A percentile compares a stretch with the other conserved stretches of the same genome.
Conservation (phyloP, 1,139 yeast genomes). For the Diutina scorzettiae region DNA sequence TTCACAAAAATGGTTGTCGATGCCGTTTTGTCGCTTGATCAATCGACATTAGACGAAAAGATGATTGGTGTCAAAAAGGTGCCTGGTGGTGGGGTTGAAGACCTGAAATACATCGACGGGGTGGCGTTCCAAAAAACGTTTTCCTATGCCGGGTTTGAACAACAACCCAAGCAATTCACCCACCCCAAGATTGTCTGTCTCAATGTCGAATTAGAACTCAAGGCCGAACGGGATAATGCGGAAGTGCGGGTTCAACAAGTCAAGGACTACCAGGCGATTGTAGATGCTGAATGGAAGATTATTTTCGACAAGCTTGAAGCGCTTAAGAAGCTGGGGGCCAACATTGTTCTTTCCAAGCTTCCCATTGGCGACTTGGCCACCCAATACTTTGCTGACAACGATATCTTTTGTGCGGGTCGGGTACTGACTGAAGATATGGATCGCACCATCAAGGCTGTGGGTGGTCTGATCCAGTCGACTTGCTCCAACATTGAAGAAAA, state of each 20-base stretch:
- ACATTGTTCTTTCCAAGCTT: slow-evolving; percentile 82
- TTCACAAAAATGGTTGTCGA: slow-evolving; percentile 96
- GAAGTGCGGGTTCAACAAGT: slow-evolving; percentile 95
- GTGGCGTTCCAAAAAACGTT: slow-evolving; percentile 97
- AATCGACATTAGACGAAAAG: slow-evolving; percentile 68
- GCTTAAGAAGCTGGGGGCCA: slow-evolving; percentile 76
- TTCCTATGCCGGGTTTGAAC: slow-evolving; percentile 60
- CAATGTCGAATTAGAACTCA: slow-evolving; percentile 89
- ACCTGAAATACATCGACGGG: slow-evolving; percentile 78
- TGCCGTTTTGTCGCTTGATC: slow-evolving; percentile 77
- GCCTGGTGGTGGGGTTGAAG: slow-evolving; percentile 96
- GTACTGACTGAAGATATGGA: slow-evolving; percentile 83
- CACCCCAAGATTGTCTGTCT: slow-evolving; percentile 76
- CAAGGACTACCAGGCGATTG: slow-evolving; percentile 87
- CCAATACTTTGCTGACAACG: slow-evolving; percentile 92
- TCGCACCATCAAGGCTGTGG: slow-evolving; percentile 88
- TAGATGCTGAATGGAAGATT: slow-evolving; percentile 97
- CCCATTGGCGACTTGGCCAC: slow-evolving; percentile 99
- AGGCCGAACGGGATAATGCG: slow-evolving; percentile 99
- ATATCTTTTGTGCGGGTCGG: slow-evolving; percentile 96
- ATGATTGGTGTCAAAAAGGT: slow-evolving; percentile 91
- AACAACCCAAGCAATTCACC: slow-evolving; percentile 79
- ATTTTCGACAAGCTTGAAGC: slow-evolving; percentile 79
- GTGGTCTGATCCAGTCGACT: slow-evolving; percentile 84
- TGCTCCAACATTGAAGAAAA: slow-evolving; percentile 57